These are phyloP conservation scores for Aspergillus vadensis DNA, from an alignment of 2,329 filamentous ascomycete genomes.

Conservation along the genomic window DNA sequence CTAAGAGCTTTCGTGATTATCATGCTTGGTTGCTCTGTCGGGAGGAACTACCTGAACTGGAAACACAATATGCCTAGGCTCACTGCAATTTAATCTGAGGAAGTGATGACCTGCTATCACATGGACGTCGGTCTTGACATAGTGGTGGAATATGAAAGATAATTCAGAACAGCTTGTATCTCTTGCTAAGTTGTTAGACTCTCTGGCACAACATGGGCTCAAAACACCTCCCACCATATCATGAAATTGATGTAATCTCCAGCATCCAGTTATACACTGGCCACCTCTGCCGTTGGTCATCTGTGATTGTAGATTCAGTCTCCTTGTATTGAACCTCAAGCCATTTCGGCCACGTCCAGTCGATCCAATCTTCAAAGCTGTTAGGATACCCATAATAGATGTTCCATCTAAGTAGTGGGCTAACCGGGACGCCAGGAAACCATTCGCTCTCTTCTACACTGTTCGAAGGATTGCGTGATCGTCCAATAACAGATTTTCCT, in stretches of 20 bases:
- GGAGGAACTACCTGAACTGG: no score
- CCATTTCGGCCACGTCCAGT: constrained; percentile 5
- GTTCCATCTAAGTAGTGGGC: constrained; percentile 6
- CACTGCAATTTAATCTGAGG: no score
- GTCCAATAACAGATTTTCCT: background rate
- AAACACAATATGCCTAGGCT: no score
- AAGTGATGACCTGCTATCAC: no score
- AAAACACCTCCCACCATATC: no score
- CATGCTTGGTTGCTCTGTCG: no score
- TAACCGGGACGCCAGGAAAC: background rate
- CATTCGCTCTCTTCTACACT: background rate
- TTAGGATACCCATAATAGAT: background rate
- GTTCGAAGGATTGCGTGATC: background rate
- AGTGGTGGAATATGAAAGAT: no score
- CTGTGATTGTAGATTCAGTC: background rate
- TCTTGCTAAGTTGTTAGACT: no score
- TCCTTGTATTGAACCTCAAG: constrained; percentile 5
- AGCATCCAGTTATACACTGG: background rate
- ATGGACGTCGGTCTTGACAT: no score
- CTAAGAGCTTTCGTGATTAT: no score
- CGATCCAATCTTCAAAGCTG: background rate
- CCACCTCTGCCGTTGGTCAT: background rate
- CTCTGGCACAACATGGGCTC: no score
- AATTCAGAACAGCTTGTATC: no score
- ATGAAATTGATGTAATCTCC: background rate